Evolutionary conservation across 192 early-diverging fungal genomes (phyloP).

Genomic region (Podila minutissima): DNA sequence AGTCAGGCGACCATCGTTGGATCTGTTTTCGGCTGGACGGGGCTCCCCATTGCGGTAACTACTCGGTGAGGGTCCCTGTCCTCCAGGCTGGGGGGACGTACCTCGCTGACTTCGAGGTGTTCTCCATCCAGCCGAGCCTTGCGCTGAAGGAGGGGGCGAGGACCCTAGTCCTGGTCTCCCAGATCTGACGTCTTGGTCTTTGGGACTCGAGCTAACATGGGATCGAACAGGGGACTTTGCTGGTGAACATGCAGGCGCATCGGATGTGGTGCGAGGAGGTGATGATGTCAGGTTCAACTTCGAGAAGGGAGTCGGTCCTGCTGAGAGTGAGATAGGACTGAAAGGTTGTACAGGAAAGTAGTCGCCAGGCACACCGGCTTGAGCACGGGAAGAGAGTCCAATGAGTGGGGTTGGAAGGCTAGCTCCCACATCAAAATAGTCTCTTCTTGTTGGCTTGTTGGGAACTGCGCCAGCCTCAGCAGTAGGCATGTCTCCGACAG

Average conservation of each 20-base stretch:
- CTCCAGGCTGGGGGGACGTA: constrained; percentile 9
- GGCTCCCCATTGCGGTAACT: constrained; percentile 5
- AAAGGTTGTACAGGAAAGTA: constrained; percentile 50
- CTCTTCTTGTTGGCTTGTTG: not conserved
- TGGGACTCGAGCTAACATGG: constrained; percentile 1
- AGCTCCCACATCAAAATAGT: constrained; percentile 37
- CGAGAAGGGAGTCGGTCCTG: constrained; percentile 37
- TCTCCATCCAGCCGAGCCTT: constrained; percentile 26
- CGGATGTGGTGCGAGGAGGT: constrained; percentile 20
- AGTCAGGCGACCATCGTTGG: constrained; percentile 14
- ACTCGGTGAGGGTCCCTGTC: not conserved
- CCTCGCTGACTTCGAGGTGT: constrained; percentile 31
- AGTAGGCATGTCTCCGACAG: not conserved
- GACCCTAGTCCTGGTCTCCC: not conserved
- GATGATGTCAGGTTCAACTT: constrained; percentile 40
- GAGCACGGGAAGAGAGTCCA: constrained; percentile 20
- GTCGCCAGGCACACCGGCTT: constrained; percentile 5
- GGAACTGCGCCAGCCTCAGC: not conserved
- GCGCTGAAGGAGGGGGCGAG: constrained; percentile 10
- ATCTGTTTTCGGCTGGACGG: not conserved
- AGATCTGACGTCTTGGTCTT: not conserved
- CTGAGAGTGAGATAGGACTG: constrained; percentile 38
- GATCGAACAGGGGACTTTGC: not conserved
- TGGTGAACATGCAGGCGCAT: constrained; percentile 4
- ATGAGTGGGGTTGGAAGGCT: constrained; percentile 33